Evolutionary conservation across 768 basidiomycete species (phyloP).

Genomic region (Leccinum rimulosum): DNA sequence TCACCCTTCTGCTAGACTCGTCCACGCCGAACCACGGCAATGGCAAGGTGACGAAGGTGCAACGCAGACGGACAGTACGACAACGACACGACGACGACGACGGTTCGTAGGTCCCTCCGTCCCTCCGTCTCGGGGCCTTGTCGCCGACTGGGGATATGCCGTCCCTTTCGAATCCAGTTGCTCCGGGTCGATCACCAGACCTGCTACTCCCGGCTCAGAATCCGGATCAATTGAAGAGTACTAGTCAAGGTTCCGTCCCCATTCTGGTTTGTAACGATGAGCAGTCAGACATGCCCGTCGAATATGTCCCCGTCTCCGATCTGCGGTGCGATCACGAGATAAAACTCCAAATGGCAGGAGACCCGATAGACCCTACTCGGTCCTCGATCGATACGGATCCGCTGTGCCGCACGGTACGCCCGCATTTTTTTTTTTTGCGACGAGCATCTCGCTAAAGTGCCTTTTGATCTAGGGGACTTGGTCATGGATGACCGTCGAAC

Average conservation of each 20-base stretch:
- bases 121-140: too few species aligned
- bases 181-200: neutral
- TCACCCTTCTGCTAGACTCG: too few species aligned
- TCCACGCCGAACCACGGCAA: too few species aligned
- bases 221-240: neutral
- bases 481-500: neutral
- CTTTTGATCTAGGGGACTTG: neutral
- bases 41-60: too few species aligned
- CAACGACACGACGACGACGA: too few species aligned
- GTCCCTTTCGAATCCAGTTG: neutral
- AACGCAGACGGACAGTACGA: too few species aligned
- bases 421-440: neutral
- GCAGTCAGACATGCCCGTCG: neutral
- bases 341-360: neutral
- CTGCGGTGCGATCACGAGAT: neutral
- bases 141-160: neutral
- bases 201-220: neutral
- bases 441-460: neutral
- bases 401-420: neutral
- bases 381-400: neutral
- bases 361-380: neutral
- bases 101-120: too few species aligned
- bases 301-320: neutral
- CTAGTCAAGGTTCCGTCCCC: neutral
- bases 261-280: neutral